Base-by-base conservation (phyloP, 192 early-diverging fungal genomes). In the Backusella australiensis region DNA sequence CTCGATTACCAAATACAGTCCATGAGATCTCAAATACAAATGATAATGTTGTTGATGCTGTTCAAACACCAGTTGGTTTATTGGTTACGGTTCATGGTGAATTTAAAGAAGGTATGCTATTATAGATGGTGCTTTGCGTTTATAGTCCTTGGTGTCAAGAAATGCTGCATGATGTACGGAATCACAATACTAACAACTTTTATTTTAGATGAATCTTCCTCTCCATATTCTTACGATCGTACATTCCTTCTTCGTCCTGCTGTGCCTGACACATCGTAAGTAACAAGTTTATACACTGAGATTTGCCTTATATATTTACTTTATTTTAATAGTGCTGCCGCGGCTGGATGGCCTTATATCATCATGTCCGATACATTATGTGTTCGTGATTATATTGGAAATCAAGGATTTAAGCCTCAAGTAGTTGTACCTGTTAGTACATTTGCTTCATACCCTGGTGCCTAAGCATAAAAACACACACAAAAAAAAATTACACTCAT, bases 201-300 rank as follows among this genome's bases (percentile, higher is more conserved):
- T 29, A 3, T 36, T 39, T 32, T 70, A 63, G 75, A 73, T 19
- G 56, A 34, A 34, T 53, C 35, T 21, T 34, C 56, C 4, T 4
- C 70, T 12, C 66, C 73, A 17, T 82, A 78, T 67, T 88, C 86
- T 3, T 86, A 83, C 44, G 86, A 88, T 68, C 76, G 86, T 42
- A 56, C 80, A 7, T 88, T 88, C 39, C 79, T 86, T n/a, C 77
- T 88, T 44, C 81, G 75, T 4, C 85, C 86, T 15, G 80, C 86
- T 26, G 71, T 72, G 34, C 79, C 79, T 7, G 75, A 67, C 3
- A 83, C 86, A 59, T 6, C 35, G 76, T 77, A 72, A 72, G 69
- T 41, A 29, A 35, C 14, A 8, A 14, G 26, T 4, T 14, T 14
- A 14, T 63, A 63, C 12, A 21, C 17, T 29, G 6, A 12, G 11